These are phyloP conservation scores for Hanseniaspora nectarophila DNA, from an alignment of 805 yeast species.

Conservation along the genomic window DNA sequence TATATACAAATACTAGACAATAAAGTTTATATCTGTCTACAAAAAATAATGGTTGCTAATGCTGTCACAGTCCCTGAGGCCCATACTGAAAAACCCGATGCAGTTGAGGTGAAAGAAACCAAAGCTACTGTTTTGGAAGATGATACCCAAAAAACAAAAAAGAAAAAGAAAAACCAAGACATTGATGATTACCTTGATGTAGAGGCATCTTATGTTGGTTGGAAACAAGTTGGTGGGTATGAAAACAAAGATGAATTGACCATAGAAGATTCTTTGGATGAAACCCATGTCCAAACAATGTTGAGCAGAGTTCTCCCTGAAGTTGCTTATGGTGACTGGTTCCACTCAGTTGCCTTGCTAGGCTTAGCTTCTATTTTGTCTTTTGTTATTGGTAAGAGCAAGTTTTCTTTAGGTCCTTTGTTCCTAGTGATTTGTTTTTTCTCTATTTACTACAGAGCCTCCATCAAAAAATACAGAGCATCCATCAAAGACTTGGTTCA, in stretches of 20 bases:
- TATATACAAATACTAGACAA: too few relatives aligned
- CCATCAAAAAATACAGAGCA: conserved; percentile 68
- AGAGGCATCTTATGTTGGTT: conserved; percentile 63
- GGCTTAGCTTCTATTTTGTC: conserved; percentile 54
- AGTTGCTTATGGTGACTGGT: conserved; percentile 86
- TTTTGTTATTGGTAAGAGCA: conserved; percentile 66
- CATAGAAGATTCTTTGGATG: conserved; percentile 57
- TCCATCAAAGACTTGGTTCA: conserved; percentile 67
- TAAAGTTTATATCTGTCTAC: not conserved
- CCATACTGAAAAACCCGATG: conserved; percentile 17
- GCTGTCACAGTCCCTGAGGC: conserved; percentile 15
- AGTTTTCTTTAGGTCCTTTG: conserved; percentile 68
- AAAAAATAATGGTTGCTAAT: not conserved
- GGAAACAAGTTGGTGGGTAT: conserved; percentile 91
- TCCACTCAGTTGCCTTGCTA: conserved; percentile 68
- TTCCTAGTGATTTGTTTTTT: conserved; percentile 56
- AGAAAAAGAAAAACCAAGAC: conserved; percentile 4
- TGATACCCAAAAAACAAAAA: not conserved
- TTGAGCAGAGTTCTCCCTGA: conserved; percentile 63
- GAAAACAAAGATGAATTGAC: conserved; percentile 54
- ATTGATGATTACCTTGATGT: conserved; percentile 11
- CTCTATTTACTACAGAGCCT: conserved; percentile 66
- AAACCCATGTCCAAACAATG: conserved; percentile 59
- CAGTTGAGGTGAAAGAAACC: conserved; percentile 4
- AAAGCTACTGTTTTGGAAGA: conserved; percentile 11